These are phyloP conservation scores for Cercospora nicotianae DNA, from an alignment of 2,329 filamentous ascomycete species.

Conservation along the genomic window DNA sequence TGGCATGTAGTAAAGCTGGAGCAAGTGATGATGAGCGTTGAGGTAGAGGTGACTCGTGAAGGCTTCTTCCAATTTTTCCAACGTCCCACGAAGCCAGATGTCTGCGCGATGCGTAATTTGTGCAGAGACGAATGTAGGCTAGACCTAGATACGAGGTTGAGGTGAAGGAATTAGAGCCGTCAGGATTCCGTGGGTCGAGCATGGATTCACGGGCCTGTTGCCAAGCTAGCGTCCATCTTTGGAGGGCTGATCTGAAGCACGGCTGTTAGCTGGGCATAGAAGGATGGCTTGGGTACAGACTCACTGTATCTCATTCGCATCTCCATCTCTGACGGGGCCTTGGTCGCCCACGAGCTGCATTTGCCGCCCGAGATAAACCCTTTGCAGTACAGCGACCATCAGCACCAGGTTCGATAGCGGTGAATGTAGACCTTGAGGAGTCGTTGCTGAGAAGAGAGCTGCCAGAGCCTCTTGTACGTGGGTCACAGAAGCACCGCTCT, in stretches of 20 bases:
- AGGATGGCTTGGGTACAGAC: not conserved
- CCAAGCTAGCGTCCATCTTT: constrained; percentile 4
- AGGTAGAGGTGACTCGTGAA: not conserved
- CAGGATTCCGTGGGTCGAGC: constrained; percentile 9
- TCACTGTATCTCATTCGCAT: constrained; percentile 13
- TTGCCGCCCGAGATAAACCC: constrained; percentile 6
- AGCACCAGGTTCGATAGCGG: constrained; percentile 9
- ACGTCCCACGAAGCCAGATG: constrained; percentile 5
- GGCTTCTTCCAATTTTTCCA: not conserved
- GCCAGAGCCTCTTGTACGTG: constrained; percentile 4
- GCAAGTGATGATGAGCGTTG: not conserved
- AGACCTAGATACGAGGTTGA: constrained; percentile 6
- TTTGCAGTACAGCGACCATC: constrained; percentile 11
- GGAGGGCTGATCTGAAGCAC: not conserved
- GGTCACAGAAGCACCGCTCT: not conserved
- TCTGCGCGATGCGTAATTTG: not conserved
- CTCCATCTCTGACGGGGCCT: not conserved
- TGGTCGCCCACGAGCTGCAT: constrained; percentile 4
- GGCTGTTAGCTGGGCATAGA: not conserved
- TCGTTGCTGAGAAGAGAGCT: not conserved
- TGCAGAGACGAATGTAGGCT: constrained; percentile 4
- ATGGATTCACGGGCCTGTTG: constrained; percentile 7
- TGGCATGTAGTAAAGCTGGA: constrained; percentile 2
- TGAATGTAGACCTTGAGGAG: not conserved
- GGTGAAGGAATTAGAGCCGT: constrained; percentile 8